Conservation (phyloP, 352 stramenopile species). For the Halophytophthora polymorphica region DNA sequence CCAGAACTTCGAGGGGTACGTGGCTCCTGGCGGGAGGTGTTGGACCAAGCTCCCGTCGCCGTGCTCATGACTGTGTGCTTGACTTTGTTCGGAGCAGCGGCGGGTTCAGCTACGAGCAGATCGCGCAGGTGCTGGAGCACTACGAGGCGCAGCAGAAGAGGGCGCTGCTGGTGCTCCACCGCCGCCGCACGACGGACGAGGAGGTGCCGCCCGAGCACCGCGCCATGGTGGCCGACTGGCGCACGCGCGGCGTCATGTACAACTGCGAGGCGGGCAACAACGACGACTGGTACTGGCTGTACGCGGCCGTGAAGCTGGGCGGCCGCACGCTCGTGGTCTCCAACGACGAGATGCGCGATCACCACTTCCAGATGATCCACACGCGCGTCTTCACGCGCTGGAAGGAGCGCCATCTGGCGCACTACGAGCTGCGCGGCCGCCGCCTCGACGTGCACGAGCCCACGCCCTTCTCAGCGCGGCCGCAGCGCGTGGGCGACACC, state of each 20-base stretch:
- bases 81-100: constrained; percentile 40
- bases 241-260: constrained; percentile 81
- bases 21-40: constrained; percentile 6
- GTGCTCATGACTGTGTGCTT: constrained; percentile 5
- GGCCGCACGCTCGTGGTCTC: constrained; percentile 88
- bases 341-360: constrained; percentile 99
- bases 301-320: constrained; percentile 88
- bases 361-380: constrained; percentile 99
- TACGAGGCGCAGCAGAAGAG: constrained; percentile 87
- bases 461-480: constrained; percentile 48
- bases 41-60: constrained; percentile 9
- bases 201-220: constrained; percentile 77
- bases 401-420: constrained; percentile 96
- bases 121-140: constrained; percentile 91
- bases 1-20: constrained; percentile 92
- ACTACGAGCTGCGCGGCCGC: constrained; percentile 78
- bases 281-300: constrained; percentile 99
- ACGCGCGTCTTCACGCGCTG: constrained; percentile 93
- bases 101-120: constrained; percentile 95
- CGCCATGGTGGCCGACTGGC: constrained; percentile 76
- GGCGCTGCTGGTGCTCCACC: constrained; percentile 94
- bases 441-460: constrained; percentile 54
- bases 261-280: constrained; percentile 95
- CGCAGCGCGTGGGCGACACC: constrained; percentile 47
- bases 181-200: constrained; percentile 90